Evolutionary conservation across 805 yeast genomes (phyloP), one percentile per base, ranked within the genome.

Genomic region (Cyberlindnera euphorbiiphila): DNA sequence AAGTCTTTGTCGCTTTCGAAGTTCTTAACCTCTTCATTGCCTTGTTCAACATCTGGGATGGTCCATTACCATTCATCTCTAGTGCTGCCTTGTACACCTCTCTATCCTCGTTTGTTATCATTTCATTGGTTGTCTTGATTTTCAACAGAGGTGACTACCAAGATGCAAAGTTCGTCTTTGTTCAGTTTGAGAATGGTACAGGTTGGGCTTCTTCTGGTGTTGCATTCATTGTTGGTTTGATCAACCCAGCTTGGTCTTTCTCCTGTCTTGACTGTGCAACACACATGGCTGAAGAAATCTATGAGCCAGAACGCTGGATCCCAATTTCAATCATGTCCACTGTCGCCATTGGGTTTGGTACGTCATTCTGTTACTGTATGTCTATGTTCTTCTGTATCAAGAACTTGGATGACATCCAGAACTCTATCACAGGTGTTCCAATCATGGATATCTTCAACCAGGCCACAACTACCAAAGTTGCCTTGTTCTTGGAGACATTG

Each of bases 221-320:
- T 56, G 81, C 84, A 0, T 76, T 79, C 53, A 69, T 80, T 39
- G 74, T 78, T n/a, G 86, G 87, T n/a, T 59, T 80, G 32, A 72
- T 80, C 47, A 79, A 79, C 53, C 83, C 85, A 6, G 73, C 76
- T 39, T 81, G 84, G 84, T 74, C 81, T 9, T 79, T 78, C 62
- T 69, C 78, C 19, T 79, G 86, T 46, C 65, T 78, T 34, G 88
- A 81, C 52, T 74, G 78, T 40, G 85, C 85, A 3, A 77, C 85
- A 3, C 87, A 81, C 50, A 68, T 81, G 71, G 78, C 82, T 16
- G 88, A 81, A 53, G 87, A 81, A 52, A 69, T 70, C 25, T 50
- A 62, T 13, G 60, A 69, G 23, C 82, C 84, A 14, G 69, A 70
- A 42, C 62, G 67, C 22, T 68, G 73, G 44, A 76, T 78, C 37